Evolutionary conservation across 768 basidiomycete genomes (phyloP).

Genomic region (Imleria badia): DNA sequence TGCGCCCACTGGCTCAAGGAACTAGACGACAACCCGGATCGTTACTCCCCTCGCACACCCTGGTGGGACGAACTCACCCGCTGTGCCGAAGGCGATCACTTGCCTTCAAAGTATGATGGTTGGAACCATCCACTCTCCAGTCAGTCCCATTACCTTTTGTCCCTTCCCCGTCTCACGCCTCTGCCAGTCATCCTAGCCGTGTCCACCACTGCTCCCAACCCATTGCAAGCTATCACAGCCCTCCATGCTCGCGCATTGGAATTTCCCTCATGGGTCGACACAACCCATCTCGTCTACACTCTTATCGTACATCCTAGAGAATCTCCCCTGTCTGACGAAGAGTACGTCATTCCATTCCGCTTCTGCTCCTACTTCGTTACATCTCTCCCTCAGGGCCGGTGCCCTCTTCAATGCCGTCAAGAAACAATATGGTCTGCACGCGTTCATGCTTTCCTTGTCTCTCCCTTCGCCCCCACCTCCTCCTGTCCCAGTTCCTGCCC

Average conservation of each 20-base stretch:
- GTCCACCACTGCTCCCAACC: slow-evolving; percentile 79
- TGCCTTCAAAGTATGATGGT: slow-evolving; percentile 68
- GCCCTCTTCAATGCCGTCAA: slow-evolving; percentile 85
- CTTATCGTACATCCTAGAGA: slow-evolving; percentile 73
- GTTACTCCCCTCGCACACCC: slow-evolving; percentile 51
- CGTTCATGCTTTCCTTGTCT: slow-evolving; percentile 63
- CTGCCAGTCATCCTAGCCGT: slow-evolving; percentile 73
- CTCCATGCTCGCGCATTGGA: slow-evolving; percentile 67
- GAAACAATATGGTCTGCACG: slow-evolving; percentile 81
- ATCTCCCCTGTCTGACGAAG: slow-evolving; percentile 73
- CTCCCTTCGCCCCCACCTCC: slow-evolving; percentile 63
- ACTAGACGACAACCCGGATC: slow-evolving; percentile 47
- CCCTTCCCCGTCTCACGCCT: slow-evolving; percentile 10
- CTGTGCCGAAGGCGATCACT: slow-evolving; percentile 74
- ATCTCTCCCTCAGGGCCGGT: slow-evolving; percentile 50
- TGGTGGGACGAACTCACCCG: slow-evolving; percentile 88
- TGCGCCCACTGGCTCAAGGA: slow-evolving; percentile 73
- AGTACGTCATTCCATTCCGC: slow-evolving; percentile 50
- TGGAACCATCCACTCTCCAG: slow-evolving; percentile 88
- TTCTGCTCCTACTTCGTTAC: slow-evolving; percentile 9
- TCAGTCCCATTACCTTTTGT: slow-evolving; percentile 38
- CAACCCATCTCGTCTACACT: slow-evolving; percentile 66
- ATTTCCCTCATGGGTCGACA: slow-evolving; percentile 81
- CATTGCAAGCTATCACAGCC: slow-evolving; percentile 73
- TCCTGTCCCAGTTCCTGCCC: slow-evolving; percentile 64